Evolutionary conservation across 2,329 filamentous ascomycete species (phyloP).

Genomic region (Talaromyces atroroseus): DNA sequence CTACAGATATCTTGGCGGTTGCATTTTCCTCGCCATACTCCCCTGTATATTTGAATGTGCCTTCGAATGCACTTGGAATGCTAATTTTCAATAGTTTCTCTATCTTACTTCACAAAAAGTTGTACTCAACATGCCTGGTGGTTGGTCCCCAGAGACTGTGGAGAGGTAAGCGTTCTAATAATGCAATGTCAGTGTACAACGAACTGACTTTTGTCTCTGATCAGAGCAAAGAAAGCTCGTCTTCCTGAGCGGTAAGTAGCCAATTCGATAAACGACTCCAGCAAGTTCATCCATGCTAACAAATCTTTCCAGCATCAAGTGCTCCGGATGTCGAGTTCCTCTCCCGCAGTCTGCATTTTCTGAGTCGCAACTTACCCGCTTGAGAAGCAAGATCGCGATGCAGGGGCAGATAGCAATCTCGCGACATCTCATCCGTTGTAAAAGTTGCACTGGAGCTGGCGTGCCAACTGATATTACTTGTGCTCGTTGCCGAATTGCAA

Average conservation of each 20-base stretch:
- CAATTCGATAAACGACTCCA: neutral
- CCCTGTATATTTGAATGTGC: neutral
- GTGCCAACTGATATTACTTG: slow-evolving; percentile 46
- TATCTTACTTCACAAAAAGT: neutral
- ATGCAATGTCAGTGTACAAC: neutral
- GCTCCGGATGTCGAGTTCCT: slow-evolving; percentile 42
- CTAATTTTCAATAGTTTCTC: neutral
- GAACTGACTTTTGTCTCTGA: neutral
- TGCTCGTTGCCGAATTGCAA: slow-evolving; percentile 41
- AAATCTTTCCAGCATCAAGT: slow-evolving; percentile 39
- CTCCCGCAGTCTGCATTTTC: slow-evolving; percentile 39
- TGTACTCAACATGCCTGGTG: slow-evolving; percentile 6
- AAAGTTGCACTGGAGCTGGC: slow-evolving; percentile 36
- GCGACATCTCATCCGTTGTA: slow-evolving; percentile 35
- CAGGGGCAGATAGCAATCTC: slow-evolving; percentile 14
- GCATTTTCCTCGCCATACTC: no score
- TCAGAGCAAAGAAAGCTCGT: neutral
- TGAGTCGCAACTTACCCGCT: slow-evolving; percentile 41
- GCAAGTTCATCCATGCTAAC: neutral
- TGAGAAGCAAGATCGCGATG: slow-evolving; percentile 22
- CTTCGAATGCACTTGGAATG: neutral
- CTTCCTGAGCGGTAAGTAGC: slow-evolving; percentile 1
- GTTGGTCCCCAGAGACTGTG: slow-evolving; percentile 1
- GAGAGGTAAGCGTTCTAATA: neutral
- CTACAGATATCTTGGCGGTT: no score